These are phyloP conservation scores for Phytophthora agathidicida DNA, from an alignment of 352 stramenopile species.

Conservation along the genomic window DNA sequence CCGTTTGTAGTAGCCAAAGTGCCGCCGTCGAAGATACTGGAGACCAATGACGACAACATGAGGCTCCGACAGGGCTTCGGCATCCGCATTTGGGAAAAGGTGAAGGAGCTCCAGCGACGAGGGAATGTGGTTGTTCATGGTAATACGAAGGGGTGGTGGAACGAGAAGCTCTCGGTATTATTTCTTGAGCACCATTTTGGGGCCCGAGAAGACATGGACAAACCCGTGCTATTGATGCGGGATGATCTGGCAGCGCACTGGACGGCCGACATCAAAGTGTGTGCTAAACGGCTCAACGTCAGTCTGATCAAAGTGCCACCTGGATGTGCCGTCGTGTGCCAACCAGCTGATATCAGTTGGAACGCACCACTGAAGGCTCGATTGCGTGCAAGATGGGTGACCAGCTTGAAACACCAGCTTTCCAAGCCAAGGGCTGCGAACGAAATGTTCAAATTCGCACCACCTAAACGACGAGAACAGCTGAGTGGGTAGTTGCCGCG, in stretches of 20 bases:
- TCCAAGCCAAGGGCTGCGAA: neutral
- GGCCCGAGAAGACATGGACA: neutral
- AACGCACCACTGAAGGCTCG: constrained; percentile 23
- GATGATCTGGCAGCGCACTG: constrained; percentile 42
- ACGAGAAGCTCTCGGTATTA: constrained; percentile 11
- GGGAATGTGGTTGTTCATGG: constrained; percentile 20
- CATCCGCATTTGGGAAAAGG: constrained; percentile 20
- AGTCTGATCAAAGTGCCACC: constrained; percentile 15
- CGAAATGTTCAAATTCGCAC: constrained; percentile 1
- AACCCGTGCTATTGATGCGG: constrained; percentile 30
- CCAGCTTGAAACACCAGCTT: constrained; percentile 2
- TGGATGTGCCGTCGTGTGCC: constrained; percentile 18
- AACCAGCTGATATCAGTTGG: constrained; percentile 32
- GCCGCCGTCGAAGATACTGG: neutral
- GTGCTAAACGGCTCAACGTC: constrained; percentile 27
- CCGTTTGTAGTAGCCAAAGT: constrained; percentile 32
- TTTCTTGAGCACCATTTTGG: constrained; percentile 33
- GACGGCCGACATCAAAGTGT: constrained; percentile 25
- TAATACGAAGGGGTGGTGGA: constrained; percentile 36
- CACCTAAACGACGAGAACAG: constrained; percentile 12
- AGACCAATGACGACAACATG: neutral
- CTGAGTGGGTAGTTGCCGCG: constrained; percentile 1
- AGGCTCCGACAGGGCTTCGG: constrained; percentile 27
- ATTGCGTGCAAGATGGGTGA: neutral
- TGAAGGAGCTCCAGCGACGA: constrained; percentile 5